Evolutionary conservation across 139 green algal species (phyloP), one percentile per base, ranked within the genome.

Genomic region (Chlorella vulgaris): DNA sequence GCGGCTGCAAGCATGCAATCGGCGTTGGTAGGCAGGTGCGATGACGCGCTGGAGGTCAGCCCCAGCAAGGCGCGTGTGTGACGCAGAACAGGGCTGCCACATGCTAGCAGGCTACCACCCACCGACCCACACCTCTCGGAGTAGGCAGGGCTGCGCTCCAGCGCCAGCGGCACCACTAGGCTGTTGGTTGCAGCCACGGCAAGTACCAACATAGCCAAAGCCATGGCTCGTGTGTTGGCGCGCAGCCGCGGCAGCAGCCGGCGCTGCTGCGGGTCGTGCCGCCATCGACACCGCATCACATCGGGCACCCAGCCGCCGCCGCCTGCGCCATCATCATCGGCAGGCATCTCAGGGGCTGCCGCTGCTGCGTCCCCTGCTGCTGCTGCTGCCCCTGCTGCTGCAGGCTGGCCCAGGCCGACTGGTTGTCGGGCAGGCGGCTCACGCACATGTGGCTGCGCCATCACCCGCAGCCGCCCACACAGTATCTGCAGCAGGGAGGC

Each of bases 251-350:
- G 78, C 69, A 90, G 73, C 28, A 96, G 80, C 8, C 61, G 60
- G 24, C 74, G 70, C 83, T 96, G 88, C 73, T 80, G 53, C 8
- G 85, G 86, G 31, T 81, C 62, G 4, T 78, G 51, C 80, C 90
- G 84, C 92, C 92, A 96, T 47, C 82, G 81, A n/a, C 92, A 93
- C n/a, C 78, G 63, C 81, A 96, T 82, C 35, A 96, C 85, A 74
- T 93, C 88, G 8, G 93, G 92, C 24, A 89, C 89, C 74, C 88
- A 91, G 67, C 51, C 73, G 0, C 10, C 29, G 5, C 83, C 18
- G 63, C 77, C 55, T 81, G 67, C 10, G 81, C n/a, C n/a, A n/a
- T n/a, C n/a, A n/a, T n/a, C n/a, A n/a, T n/a, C n/a, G n/a, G n/a
- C n/a, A n/a, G n/a, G n/a, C n/a, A n/a, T n/a, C n/a, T n/a, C n/a